Base-by-base conservation (phyloP, 306 rosid species). In the Prunus armeniaca region DNA sequence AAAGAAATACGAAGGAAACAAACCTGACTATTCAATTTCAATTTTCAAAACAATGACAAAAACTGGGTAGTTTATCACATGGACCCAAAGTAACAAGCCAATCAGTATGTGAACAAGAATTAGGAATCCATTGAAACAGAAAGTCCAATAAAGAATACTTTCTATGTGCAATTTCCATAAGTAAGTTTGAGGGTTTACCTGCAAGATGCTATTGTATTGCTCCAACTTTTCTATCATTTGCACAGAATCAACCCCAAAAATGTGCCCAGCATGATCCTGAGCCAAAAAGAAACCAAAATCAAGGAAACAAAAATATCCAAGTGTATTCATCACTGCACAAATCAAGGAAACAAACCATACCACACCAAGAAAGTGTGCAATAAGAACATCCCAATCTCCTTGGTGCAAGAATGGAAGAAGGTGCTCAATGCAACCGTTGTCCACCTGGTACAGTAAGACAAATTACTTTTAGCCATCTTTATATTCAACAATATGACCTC, bases 311-410 rank as follows among this genome's bases (percentile, higher is more conserved):
- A 51, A 61, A 74, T 50, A 28, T 70, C 69, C 65, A 22, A 70
- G 46, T 62, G 25, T 62, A 76, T 28, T 52, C 28, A 57, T 24
- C 38, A 41, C 27, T 34, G 1, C 19, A 32, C 3, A 50, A 73
- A 49, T 52, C 4, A 76, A 75, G 75, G 14, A 74, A 66, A 72
- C 52, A 20, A 65, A 66, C 43, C 91, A 49, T 92, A 95, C 98
- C 97, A 95, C 97, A 43, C 98, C 97, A 72, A 95, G 98, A 88
- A 95, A 95, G 88, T 95, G 98, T 34, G 98, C 88, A 15, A 95
- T 87, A 76, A 95, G 98, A 87, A 95, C 97, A 75, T 95, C 97
- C 98, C 98, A 95, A 75, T 91, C 96, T 52, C 88, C 93, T 84
- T 90, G 91, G 56, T 88, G 76, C 72, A 95, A 82, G 74, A 93